Conservation (phyloP, 2,329 filamentous ascomycete genomes). For the Penicillium sp. region DNA sequence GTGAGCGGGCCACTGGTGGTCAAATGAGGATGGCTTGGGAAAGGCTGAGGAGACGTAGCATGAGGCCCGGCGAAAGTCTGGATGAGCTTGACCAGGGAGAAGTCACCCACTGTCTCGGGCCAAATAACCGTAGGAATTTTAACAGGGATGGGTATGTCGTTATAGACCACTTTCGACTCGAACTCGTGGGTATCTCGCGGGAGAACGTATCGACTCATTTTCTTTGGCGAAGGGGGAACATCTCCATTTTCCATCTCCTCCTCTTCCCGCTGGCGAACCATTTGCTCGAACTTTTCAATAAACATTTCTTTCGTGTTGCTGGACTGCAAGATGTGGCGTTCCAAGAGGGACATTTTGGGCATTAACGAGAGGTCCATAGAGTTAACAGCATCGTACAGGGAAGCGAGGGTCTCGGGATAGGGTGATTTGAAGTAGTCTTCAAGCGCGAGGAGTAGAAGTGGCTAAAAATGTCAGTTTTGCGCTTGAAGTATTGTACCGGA, state of each 20-base stretch:
- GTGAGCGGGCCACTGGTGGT: conserved; percentile 88
- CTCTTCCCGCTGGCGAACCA: conserved; percentile 80
- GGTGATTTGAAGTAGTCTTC: conserved; percentile 97
- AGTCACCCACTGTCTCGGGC: conserved; percentile 95
- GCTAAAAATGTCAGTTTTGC: conserved; percentile 51
- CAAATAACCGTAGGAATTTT: conserved; percentile 93
- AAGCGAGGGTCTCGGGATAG: conserved; percentile 79
- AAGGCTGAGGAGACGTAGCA: conserved; percentile 78
- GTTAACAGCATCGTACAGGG: conserved; percentile 90
- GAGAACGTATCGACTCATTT: conserved; percentile 68
- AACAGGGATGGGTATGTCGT: conserved; percentile 93
- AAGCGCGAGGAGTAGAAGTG: conserved; percentile 81
- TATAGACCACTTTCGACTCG: conserved; percentile 92
- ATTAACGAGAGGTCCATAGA: conserved; percentile 94
- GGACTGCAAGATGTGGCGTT: conserved; percentile 81
- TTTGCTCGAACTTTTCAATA: conserved; percentile 93
- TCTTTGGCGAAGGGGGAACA: conserved; percentile 51
- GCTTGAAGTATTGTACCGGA: not conserved
- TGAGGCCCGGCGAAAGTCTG: conserved; percentile 88
- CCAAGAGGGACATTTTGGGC: conserved; percentile 79
- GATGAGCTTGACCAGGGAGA: conserved; percentile 95
- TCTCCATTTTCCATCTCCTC: conserved; percentile 37
- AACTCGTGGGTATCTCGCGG: conserved; percentile 97
- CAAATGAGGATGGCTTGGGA: conserved; percentile 83
- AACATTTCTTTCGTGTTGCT: conserved; percentile 96